Percentiles rank a stretch among this genome's conserved stretches.
Evolutionary conservation across 768 basidiomycete genomes (phyloP).

Genomic region (Mrakia gelida): DNA sequence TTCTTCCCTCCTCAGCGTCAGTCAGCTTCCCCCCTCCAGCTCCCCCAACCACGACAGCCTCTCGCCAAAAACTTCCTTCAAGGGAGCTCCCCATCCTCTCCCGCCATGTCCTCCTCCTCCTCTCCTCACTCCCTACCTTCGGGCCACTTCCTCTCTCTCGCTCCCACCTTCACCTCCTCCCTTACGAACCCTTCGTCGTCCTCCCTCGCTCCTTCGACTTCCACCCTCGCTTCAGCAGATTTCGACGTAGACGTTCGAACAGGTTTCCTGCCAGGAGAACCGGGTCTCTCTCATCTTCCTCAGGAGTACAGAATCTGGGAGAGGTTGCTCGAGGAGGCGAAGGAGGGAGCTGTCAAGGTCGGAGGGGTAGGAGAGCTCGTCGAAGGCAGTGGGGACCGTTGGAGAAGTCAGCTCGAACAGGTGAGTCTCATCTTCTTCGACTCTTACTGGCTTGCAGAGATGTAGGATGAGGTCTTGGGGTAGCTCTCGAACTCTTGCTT

Average conservation of each 20-base stretch:
- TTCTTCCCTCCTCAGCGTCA: too few species aligned
- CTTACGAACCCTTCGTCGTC: conserved; percentile 20
- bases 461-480: neutral
- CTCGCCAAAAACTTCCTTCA: neutral
- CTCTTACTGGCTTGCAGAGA: neutral
- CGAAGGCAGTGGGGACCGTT: conserved; percentile 43
- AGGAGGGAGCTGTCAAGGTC: conserved; percentile 37
- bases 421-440: conserved; percentile 6
- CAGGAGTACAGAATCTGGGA: conserved; percentile 71
- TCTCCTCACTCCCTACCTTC: conserved; percentile 29
- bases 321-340: conserved; percentile 53
- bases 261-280: conserved; percentile 76
- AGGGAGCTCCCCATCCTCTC: neutral
- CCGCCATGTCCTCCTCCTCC: neutral
- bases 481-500: too few species aligned
- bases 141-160: conserved; percentile 39
- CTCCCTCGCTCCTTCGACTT: conserved; percentile 49
- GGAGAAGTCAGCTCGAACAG: conserved; percentile 52
- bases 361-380: conserved; percentile 19
- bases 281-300: conserved; percentile 50
- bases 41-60: too few species aligned
- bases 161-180: conserved; percentile 31
- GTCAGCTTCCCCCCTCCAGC: too few species aligned
- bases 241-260: conserved; percentile 89
- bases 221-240: conserved; percentile 72